These are phyloP conservation scores for Globisporangium barbulae DNA, from an alignment of 352 stramenopile genomes.

Conservation along the genomic window DNA sequence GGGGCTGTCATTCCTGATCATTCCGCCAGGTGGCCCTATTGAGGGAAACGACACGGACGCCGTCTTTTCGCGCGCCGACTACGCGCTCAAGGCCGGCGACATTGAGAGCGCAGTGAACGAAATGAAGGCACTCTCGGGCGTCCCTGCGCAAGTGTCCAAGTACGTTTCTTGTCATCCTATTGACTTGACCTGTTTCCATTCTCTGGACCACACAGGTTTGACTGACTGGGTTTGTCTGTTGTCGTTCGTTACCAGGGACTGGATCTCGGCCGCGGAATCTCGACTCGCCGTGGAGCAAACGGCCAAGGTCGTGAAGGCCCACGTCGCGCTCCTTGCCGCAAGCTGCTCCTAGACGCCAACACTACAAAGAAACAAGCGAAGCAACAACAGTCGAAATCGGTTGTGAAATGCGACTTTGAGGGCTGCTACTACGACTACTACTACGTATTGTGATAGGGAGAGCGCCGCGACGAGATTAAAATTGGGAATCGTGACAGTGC, in stretches of 20 bases:
- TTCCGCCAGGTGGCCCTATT: slow-evolving; percentile 72
- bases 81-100: slow-evolving; percentile 76
- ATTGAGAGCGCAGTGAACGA: slow-evolving; percentile 69
- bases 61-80: slow-evolving; percentile 77
- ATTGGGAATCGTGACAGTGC: slow-evolving; percentile 5
- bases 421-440: neutral
- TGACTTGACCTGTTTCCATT: neutral
- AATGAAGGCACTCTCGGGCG: slow-evolving; percentile 61
- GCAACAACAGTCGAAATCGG: neutral
- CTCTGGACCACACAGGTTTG: neutral
- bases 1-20: slow-evolving; percentile 70
- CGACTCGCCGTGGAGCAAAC: slow-evolving; percentile 80
- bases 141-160: slow-evolving; percentile 64
- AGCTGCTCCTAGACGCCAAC: slow-evolving; percentile 59
- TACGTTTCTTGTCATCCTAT: slow-evolving; percentile 16
- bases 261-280: slow-evolving; percentile 67
- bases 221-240: neutral
- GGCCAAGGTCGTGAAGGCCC: slow-evolving; percentile 79
- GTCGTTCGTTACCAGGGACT: slow-evolving; percentile 35
- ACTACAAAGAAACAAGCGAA: neutral
- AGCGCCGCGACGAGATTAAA: neutral
- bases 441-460: slow-evolving; percentile 2
- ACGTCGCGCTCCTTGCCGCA: slow-evolving; percentile 74
- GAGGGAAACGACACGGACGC: slow-evolving; percentile 70
- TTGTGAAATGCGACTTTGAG: neutral